phyloP scores from a whole-genome alignment of 78 protist species.

The Dictyostelium intermedium region DNA sequence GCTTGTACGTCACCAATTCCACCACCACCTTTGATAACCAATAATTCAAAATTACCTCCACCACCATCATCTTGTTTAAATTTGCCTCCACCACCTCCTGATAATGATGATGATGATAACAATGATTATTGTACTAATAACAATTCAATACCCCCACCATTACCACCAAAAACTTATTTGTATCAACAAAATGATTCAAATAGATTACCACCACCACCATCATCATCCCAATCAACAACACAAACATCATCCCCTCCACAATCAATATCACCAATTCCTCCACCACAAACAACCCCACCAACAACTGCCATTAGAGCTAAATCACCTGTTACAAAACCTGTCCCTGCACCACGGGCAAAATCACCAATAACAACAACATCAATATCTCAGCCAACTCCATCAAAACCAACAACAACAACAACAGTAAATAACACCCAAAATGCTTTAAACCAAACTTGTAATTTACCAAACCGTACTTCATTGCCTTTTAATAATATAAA shows the following conservation, averaged over 20 bases:
- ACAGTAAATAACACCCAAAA: not conserved
- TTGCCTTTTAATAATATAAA: not conserved
- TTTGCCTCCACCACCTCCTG: constrained; percentile 11
- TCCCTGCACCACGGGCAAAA: not conserved
- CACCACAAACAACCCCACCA: constrained; percentile 7
- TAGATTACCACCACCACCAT: not conserved
- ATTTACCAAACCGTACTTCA: not conserved
- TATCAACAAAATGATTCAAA: not conserved
- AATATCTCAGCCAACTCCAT: not conserved
- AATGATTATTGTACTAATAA: not conserved
- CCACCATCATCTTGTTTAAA: not conserved
- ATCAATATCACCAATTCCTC: not conserved
- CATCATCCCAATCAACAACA: not conserved
- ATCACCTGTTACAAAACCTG: not conserved
- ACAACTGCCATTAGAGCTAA: not conserved
- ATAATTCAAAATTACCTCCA: not conserved
- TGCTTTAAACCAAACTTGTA: not conserved
- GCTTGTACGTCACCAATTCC: not conserved
- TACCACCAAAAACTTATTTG: not conserved
- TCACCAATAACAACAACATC: not conserved
- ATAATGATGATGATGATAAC: not conserved
- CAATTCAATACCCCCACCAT: not conserved
- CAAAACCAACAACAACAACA: not conserved
- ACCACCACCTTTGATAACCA: not conserved
- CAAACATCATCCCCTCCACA: not conserved